Conservation (phyloP, 2,329 filamentous ascomycete species). For the Scorias spongiosa region DNA sequence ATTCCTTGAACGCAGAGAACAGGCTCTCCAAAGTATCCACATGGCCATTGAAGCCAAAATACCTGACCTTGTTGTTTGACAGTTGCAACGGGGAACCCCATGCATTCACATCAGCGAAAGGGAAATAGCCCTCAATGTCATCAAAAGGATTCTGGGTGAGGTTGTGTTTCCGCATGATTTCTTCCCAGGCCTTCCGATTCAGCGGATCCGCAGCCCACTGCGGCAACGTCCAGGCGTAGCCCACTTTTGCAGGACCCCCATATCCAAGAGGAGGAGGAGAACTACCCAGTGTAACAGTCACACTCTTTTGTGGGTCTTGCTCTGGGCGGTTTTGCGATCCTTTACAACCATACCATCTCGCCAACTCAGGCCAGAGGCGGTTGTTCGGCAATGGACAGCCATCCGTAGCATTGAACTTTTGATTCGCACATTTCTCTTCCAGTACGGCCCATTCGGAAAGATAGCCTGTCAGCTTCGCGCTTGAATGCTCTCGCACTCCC, state of each 20-base stretch:
- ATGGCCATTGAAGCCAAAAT: slow-evolving; percentile 32
- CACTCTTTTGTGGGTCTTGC: slow-evolving; percentile 15
- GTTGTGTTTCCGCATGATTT: slow-evolving; percentile 27
- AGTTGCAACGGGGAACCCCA: slow-evolving; percentile 12
- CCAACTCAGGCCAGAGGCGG: slow-evolving; percentile 33
- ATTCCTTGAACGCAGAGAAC: slow-evolving; percentile 26
- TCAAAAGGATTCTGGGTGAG: slow-evolving; percentile 27
- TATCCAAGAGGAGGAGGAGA: slow-evolving; percentile 22
- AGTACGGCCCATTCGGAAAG: slow-evolving; percentile 37
- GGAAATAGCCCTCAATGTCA: slow-evolving; percentile 31
- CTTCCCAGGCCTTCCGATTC: slow-evolving; percentile 31
- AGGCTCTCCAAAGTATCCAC: slow-evolving; percentile 32
- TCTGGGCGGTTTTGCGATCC: slow-evolving; percentile 16
- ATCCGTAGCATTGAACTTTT: slow-evolving; percentile 36
- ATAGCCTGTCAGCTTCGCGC: slow-evolving; percentile 33
- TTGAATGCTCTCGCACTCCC: slow-evolving; percentile 25
- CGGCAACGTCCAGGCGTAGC: slow-evolving; percentile 26
- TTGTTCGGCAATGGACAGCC: slow-evolving; percentile 32
- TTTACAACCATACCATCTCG: slow-evolving; percentile 27
- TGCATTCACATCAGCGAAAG: slow-evolving; percentile 29
- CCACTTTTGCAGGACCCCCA: slow-evolving; percentile 26
- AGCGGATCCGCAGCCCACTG: slow-evolving; percentile 32
- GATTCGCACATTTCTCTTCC: slow-evolving; percentile 24
- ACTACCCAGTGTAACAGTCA: slow-evolving; percentile 7
- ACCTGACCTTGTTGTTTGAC: slow-evolving; percentile 31